Percentiles rank a stretch among this genome's conserved stretches.
Evolutionary conservation across 331 rosid genomes (phyloP).

Genomic region (Acacia pycnantha): DNA sequence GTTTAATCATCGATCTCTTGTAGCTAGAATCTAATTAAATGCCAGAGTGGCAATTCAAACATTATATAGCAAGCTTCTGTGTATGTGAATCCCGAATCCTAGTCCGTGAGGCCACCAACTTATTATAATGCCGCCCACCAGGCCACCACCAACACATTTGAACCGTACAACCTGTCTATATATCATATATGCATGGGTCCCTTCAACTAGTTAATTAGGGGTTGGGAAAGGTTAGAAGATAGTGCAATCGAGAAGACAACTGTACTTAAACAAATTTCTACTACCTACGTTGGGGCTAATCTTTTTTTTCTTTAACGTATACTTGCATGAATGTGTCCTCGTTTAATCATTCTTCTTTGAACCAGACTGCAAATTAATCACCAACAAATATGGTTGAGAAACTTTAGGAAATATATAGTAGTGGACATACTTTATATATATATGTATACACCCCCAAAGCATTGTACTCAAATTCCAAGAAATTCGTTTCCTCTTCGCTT

Average conservation of each 20-base stretch:
- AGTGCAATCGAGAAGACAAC: conserved; percentile 8
- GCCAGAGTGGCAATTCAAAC: not conserved
- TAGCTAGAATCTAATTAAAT: not conserved
- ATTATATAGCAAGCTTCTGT: not conserved
- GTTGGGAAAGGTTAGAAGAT: not conserved
- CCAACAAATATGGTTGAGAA: conserved; percentile 21
- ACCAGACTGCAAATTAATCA: conserved; percentile 3
- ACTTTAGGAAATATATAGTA: conserved; percentile 23
- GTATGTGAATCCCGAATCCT: not conserved
- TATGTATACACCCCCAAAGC: conserved; percentile 3
- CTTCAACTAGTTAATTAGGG: not conserved
- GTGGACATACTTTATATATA: conserved; percentile 22
- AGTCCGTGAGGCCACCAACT: conserved; percentile 33
- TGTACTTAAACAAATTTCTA: not conserved
- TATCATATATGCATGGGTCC: conserved; percentile 15
- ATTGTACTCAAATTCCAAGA: conserved; percentile 47
- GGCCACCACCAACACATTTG: not conserved
- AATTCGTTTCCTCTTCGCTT: conserved; percentile 42
- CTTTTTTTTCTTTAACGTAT: no score
- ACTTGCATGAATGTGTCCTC: not conserved
- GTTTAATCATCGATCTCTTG: not conserved
- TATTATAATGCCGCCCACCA: not conserved
- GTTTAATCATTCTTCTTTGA: conserved; percentile 22
- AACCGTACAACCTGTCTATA: not conserved
- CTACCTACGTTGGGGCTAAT: not conserved